phyloP scores from a whole-genome alignment of 257 asterid species.

The Fraxinus excelsior region DNA sequence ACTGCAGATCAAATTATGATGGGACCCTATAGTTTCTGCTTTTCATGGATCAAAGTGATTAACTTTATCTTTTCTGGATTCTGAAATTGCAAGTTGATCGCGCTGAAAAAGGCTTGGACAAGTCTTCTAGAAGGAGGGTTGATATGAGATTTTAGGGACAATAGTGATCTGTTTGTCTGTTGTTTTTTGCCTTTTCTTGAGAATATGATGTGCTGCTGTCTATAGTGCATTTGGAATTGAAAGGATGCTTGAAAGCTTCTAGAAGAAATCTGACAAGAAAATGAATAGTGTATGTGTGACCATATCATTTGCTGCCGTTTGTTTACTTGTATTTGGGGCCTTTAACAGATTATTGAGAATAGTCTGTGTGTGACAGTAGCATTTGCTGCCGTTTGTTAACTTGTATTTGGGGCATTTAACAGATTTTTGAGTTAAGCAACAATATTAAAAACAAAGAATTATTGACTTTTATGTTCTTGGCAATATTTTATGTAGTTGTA shows the following conservation, averaged over 20 bases:
- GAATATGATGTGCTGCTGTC: neutral
- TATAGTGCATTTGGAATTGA: neutral
- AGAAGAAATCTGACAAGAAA: neutral
- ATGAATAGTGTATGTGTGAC: neutral
- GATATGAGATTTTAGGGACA: neutral
- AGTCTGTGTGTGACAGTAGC: neutral
- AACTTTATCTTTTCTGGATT: neutral
- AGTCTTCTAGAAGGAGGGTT: slow-evolving; percentile 34
- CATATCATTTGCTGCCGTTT: neutral
- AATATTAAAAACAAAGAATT: neutral
- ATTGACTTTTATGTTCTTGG: neutral
- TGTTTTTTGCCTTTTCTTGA: neutral
- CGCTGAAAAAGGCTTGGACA: neutral
- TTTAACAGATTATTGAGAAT: neutral
- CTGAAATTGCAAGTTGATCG: neutral
- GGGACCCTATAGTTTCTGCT: neutral
- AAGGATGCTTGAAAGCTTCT: neutral
- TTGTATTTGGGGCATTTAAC: neutral
- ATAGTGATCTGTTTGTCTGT: neutral
- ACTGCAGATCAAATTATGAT: slow-evolving; percentile 1
- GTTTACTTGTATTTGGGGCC: neutral
- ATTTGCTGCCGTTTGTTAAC: neutral
- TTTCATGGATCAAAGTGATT: neutral
- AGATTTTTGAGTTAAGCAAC: neutral
- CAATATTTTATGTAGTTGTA: neutral